phyloP scores from a whole-genome alignment of 257 asterid genomes.

The Fraxinus americana region DNA sequence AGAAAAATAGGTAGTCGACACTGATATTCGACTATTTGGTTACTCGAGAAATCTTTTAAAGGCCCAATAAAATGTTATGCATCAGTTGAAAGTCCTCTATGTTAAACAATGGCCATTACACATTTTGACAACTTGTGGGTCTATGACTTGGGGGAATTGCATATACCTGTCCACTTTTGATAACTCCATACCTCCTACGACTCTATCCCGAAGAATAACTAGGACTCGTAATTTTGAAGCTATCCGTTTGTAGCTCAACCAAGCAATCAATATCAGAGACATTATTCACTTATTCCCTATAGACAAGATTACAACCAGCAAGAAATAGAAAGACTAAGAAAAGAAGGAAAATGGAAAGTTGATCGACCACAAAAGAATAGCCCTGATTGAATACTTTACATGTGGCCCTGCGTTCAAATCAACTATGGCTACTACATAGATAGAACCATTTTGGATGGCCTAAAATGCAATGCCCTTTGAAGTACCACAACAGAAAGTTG shows the following conservation, averaged over 20 bases:
- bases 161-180: not conserved
- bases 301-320: not conserved
- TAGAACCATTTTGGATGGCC: conserved; percentile 22
- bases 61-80: no score
- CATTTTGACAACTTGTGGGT: not conserved
- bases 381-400: conserved; percentile 15
- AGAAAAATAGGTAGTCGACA: no score
- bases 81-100: not conserved
- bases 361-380: not conserved
- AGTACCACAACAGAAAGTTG: conserved; percentile 10
- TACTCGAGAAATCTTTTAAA: no score
- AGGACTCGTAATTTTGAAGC: not conserved
- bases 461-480: not conserved
- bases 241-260: not conserved
- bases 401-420: conserved; percentile 18
- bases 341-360: not conserved
- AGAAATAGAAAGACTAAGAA: not conserved
- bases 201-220: not conserved
- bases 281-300: not conserved
- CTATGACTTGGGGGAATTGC: not conserved
- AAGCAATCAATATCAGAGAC: not conserved
- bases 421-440: conserved; percentile 10
- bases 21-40: no score
- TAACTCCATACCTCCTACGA: not conserved
- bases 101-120: not conserved